Evolutionary conservation across 108 stramenopile species (phyloP), one percentile per base, ranked within the genome.

Genomic region (Craspedostauros australis): DNA sequence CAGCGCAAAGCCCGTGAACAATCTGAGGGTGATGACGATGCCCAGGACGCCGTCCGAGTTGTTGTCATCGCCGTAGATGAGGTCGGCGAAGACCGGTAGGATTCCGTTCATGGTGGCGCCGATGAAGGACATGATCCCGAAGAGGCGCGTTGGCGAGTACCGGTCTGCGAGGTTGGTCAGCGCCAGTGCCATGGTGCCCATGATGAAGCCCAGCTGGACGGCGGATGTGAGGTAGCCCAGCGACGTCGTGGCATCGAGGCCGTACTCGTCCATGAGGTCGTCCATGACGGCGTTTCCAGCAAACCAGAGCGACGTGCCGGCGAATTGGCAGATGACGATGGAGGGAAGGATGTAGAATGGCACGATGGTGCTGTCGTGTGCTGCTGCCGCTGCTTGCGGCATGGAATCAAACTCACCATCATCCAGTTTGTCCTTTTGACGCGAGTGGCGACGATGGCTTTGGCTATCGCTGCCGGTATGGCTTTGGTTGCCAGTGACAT

Each of bases 261-360:
- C 63, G 50, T 41, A 56, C 9, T 62, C 54, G 11, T 40, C 44
- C 44, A 54, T 46, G 6, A 72, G 21, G 22, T 66, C 55, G n/a
- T 59, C 27, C 19, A 65, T 18, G 1, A 73, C 60, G 23, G 72
- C 72, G 44, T 73, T 73, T 6, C 54, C 54, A 7, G 72, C 71
- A 66, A 73, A 73, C 72, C 72, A 73, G 19, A 73, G 47, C 11
- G 66, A 54, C n/a, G 72, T 73, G 9, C 72, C 72, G 5, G 66
- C 72, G 46, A 73, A 73, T 40, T 67, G 72, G 34, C 54, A 36
- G 25, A 32, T 26, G 4, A 73, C 65, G 33, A 73, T 60, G 36
- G 45, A 28, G 4, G 72, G 66, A 9, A 73, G 60, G 4, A 68
- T 57, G 15, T 26, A 60, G n/a, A 25, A 45, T 24, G 59, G 59